These are phyloP conservation scores for Haberlea rhodopensis DNA, from an alignment of 257 asterid genomes.

Conservation along the genomic window DNA sequence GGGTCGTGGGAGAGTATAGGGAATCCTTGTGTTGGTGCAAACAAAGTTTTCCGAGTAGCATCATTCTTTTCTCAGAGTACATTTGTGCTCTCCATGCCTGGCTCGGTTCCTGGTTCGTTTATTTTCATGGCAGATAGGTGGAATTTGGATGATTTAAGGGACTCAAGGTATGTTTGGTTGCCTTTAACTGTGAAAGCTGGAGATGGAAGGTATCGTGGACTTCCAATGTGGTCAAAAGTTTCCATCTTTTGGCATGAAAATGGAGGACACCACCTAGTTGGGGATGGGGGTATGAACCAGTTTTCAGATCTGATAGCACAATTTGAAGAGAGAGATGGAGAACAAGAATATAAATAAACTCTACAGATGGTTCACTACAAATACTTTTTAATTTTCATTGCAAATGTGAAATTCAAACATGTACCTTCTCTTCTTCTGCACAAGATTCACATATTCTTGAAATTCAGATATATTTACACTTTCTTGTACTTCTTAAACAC, in stretches of 20 bases:
- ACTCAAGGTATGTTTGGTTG: conserved; percentile 46
- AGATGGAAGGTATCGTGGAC: neutral
- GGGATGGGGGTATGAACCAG: neutral
- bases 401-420: neutral
- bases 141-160: conserved; percentile 37
- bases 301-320: neutral
- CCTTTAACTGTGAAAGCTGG: conserved; percentile 35
- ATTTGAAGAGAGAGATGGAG: neutral
- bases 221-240: conserved; percentile 30
- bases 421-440: neutral
- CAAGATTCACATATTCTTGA: neutral
- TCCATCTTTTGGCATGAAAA: conserved; percentile 45
- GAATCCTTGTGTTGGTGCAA: conserved; percentile 43
- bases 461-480: neutral
- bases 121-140: conserved; percentile 49
- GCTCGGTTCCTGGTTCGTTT: conserved; percentile 29
- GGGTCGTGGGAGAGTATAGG: conserved; percentile 54
- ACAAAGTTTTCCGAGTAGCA: conserved; percentile 32
- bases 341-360: neutral
- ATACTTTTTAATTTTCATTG: neutral
- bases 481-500: neutral
- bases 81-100: conserved; percentile 40
- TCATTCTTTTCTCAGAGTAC: conserved; percentile 48
- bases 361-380: neutral
- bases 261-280: conserved; percentile 35